Evolutionary conservation across 106 monocot species (phyloP).

Genomic region (Apostasia ramifera): DNA sequence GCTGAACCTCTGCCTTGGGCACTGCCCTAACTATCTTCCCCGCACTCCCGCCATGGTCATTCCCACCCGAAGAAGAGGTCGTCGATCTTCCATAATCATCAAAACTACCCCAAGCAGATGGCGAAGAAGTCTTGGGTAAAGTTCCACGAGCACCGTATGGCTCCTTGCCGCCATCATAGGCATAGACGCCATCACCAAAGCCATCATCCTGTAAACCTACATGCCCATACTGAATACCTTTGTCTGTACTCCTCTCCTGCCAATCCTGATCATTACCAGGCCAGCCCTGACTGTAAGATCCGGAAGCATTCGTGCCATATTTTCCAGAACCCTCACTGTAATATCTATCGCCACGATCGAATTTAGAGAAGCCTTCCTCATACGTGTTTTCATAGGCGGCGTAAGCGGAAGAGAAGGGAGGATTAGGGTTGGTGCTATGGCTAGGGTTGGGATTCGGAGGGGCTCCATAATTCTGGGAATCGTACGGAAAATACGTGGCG

Average conservation of each 20-base stretch:
- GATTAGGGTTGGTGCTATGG: not conserved
- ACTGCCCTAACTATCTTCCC: constrained; percentile 64
- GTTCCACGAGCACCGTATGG: constrained; percentile 57
- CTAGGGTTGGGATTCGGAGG: constrained; percentile 11
- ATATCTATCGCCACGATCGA: constrained; percentile 16
- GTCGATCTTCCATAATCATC: constrained; percentile 63
- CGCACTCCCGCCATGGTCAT: constrained; percentile 19
- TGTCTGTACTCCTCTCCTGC: constrained; percentile 24
- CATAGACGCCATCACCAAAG: constrained; percentile 51
- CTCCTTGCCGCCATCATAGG: constrained; percentile 64
- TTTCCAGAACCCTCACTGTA: constrained; percentile 13
- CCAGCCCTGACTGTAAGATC: not conserved
- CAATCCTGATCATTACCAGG: constrained; percentile 23
- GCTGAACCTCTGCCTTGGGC: constrained; percentile 53
- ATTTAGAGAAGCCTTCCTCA: constrained; percentile 4
- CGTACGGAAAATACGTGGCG: constrained; percentile 20
- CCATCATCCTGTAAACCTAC: constrained; percentile 20
- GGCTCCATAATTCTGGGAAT: constrained; percentile 10
- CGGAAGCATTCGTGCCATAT: constrained; percentile 11
- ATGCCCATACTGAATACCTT: constrained; percentile 4
- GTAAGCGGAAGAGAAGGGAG: constrained; percentile 11
- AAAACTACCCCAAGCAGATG: constrained; percentile 18
- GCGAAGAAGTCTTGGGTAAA: constrained; percentile 19
- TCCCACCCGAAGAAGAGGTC: constrained; percentile 22
- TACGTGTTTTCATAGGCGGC: constrained; percentile 29